Conservation (phyloP, 148 eudicot genomes). For the Arbutus unedo region DNA sequence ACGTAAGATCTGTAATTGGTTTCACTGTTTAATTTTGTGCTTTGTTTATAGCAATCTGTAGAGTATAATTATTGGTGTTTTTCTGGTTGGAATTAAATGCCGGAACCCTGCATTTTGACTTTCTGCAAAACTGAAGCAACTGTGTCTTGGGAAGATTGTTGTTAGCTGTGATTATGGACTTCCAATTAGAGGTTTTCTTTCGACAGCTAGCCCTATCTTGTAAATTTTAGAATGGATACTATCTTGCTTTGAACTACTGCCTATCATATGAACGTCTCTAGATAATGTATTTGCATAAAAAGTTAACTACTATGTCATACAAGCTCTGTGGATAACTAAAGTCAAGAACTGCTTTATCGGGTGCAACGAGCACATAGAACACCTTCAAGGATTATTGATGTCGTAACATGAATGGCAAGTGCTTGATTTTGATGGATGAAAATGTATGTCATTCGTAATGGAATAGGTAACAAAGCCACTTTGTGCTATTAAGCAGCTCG, state of each 20-base stretch:
- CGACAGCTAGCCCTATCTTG: neutral
- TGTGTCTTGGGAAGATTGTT: neutral
- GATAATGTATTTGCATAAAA: neutral
- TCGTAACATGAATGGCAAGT: neutral
- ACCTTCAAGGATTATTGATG: neutral
- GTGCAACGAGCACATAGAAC: neutral
- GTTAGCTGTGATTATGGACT: slow-evolving; percentile 10
- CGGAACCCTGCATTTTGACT: neutral
- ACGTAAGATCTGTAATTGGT: neutral
- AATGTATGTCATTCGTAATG: neutral
- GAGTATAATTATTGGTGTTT: neutral
- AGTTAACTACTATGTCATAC: neutral
- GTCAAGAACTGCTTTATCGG: neutral
- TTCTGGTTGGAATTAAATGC: neutral
- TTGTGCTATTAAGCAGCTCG: neutral
- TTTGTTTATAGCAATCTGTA: neutral
- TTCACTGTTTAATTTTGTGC: neutral
- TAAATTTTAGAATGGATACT: neutral
- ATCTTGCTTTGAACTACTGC: neutral
- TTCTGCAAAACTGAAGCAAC: neutral
- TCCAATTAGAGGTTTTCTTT: neutral
- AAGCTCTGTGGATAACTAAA: neutral
- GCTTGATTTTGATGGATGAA: neutral
- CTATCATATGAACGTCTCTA: neutral
- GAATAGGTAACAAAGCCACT: neutral